phyloP scores from a whole-genome alignment of 768 basidiomycete genomes.

The Naganishia kalamii region DNA sequence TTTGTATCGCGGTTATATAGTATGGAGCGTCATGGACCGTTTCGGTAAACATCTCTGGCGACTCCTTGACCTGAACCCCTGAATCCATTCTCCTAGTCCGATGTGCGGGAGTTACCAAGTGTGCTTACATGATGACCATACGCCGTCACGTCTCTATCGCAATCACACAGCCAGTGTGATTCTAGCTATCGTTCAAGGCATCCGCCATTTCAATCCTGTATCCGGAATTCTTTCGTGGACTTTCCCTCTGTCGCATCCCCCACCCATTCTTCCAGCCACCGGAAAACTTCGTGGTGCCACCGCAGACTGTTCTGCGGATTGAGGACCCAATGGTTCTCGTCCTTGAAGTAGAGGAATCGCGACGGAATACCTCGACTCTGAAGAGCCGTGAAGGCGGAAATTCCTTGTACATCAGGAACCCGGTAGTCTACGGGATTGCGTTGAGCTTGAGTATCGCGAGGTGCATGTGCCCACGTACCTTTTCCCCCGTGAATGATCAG shows the following conservation, averaged over 20 bases:
- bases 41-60: no score
- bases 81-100: no score
- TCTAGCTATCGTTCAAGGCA: no score
- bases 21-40: no score
- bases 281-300: slow-evolving; percentile 92
- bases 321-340: slow-evolving; percentile 87
- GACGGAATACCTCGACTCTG: slow-evolving; percentile 64
- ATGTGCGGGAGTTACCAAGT: no score
- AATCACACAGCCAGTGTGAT: no score
- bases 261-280: slow-evolving; percentile 64
- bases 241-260: slow-evolving; percentile 25
- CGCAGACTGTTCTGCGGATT: slow-evolving; percentile 52
- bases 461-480: slow-evolving; percentile 22
- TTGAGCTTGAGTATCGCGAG: background rate
- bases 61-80: no score
- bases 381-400: slow-evolving; percentile 44
- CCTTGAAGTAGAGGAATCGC: slow-evolving; percentile 74
- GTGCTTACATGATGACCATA: no score
- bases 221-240: background rate
- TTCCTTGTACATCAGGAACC: slow-evolving; percentile 74
- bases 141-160: no score
- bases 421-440: slow-evolving; percentile 58
- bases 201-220: slow-evolving; percentile 13
- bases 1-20: no score
- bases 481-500: slow-evolving; percentile 79